Evolutionary conservation across 2,329 filamentous ascomycete species (phyloP), one percentile per base, ranked within the genome.

Genomic region (Pseudogymnoascus sp.): DNA sequence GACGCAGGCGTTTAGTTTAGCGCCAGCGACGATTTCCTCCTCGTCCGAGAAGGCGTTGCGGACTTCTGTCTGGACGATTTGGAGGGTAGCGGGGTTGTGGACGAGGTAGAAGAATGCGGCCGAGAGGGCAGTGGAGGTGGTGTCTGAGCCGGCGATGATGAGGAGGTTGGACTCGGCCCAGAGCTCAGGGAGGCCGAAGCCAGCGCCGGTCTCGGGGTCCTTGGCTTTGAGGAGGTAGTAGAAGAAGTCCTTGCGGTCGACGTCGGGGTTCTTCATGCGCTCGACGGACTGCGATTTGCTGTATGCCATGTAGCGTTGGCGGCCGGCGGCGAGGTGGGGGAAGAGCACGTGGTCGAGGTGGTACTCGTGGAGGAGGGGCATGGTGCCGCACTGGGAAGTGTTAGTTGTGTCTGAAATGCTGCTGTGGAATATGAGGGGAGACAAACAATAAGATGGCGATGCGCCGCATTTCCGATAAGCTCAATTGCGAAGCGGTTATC

Each of bases 161-260:
- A 69, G 34, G 9, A 63, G 61, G 34, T 66, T 67, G 16, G 63
- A 64, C 22, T 68, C 67, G 9, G 63, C 65, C 62, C 63, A 64
- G 6, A 68, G 61, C 25, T 68, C 70, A 1, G 78, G 71, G 60
- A 73, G 76, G 0, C 64, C 63, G 28, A 74, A 73, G 2, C 65
- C 66, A 28, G 67, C 70, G 59, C 86, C 86, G 0, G 86, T 89
- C 69, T 89, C 86, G 11, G 86, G 86, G 65, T 90, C 87, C 38
- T 82, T 81, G 6, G 87, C 87, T 68, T 85, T 86, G 63, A 90
- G 80, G 9, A 91, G 79, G 71, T 90, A 85, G 73, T 89, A 86
- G 75, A 90, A 90, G 76, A 90, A 90, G 70, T 90, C 88, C 61
- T 86, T 84, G 34, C 87, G 67, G 84, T 85, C 57, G 81, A 66